Percentiles rank a stretch among this genome's conserved stretches.
Evolutionary conservation across 1,284 basidiomycete species (phyloP).

Genomic region (Cutaneotrichosporon cavernicola): DNA sequence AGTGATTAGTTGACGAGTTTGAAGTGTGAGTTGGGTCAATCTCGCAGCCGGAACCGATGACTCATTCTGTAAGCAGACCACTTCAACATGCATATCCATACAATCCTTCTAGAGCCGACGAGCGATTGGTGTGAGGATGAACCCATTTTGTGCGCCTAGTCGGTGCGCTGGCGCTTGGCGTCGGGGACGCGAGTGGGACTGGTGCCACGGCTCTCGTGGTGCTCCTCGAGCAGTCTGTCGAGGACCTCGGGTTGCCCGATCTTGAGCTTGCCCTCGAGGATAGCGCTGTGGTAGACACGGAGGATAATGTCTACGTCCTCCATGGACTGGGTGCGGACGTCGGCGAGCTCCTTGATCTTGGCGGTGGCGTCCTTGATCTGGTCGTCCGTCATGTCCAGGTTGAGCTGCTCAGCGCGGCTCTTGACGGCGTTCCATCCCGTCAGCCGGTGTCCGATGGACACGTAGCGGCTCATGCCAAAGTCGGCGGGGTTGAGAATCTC

Average conservation of each 20-base stretch:
- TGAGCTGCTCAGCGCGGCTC: constrained; percentile 96
- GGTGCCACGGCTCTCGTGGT: constrained; percentile 39
- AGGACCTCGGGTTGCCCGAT: constrained; percentile 84
- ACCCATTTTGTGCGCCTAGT: constrained; percentile 9
- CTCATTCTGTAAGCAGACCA: not conserved
- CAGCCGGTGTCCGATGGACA: constrained; percentile 95
- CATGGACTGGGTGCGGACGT: constrained; percentile 97
- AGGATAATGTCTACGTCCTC: constrained; percentile 98
- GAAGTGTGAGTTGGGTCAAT: no score
- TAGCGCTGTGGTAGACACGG: constrained; percentile 88
- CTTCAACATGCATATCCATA: constrained; percentile 4
- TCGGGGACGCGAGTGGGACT: constrained; percentile 18
- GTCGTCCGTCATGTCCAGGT: constrained; percentile 61
- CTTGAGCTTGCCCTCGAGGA: constrained; percentile 78
- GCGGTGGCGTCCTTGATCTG: constrained; percentile 93
- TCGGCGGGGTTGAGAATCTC: constrained; percentile 83
- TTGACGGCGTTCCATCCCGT: constrained; percentile 99
- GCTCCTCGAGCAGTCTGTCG: constrained; percentile 68
- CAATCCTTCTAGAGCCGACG: constrained; percentile 3
- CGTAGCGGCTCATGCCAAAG: constrained; percentile 96
- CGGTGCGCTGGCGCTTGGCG: constrained; percentile 24
- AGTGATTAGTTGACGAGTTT: no score
- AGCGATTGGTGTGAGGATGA: not conserved
- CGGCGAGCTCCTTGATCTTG: constrained; percentile 99
- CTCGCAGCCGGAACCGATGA: no score